These are phyloP conservation scores for Pythium oligandrum DNA, from an alignment of 352 stramenopile species.

Conservation along the genomic window DNA sequence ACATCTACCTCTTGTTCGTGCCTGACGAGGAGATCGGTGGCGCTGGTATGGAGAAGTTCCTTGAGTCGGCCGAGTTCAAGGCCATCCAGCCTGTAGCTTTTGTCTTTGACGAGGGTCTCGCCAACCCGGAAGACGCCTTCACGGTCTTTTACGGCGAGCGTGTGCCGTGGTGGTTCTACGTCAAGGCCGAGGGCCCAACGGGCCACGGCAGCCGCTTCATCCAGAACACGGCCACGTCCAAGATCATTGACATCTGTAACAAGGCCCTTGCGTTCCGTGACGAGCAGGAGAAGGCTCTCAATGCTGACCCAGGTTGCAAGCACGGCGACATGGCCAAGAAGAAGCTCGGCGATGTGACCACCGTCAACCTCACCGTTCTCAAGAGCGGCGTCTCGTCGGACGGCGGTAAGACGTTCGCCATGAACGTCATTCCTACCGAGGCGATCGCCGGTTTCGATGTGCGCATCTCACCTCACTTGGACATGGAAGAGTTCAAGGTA, in stretches of 20 bases:
- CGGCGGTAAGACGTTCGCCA: conserved; percentile 80
- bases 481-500: conserved; percentile 77
- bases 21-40: conserved; percentile 92
- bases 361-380: conserved; percentile 93
- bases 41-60: conserved; percentile 90
- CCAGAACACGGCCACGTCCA: conserved; percentile 90
- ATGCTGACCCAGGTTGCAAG: conserved; percentile 71
- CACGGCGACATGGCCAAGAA: conserved; percentile 90
- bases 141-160: conserved; percentile 97
- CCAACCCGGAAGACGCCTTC: conserved; percentile 84
- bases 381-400: conserved; percentile 85
- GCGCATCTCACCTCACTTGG: conserved; percentile 88
- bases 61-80: conserved; percentile 83
- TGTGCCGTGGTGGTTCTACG: conserved; percentile 89
- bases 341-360: conserved; percentile 94
- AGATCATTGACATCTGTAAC: conserved; percentile 88
- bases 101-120: conserved; percentile 94
- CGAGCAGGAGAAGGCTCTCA: conserved; percentile 85
- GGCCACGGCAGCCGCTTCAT: conserved; percentile 93
- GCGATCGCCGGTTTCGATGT: conserved; percentile 93
- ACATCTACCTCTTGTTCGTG: conserved; percentile 91
- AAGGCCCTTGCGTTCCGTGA: conserved; percentile 86
- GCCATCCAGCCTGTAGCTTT: conserved; percentile 79
- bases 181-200: conserved; percentile 69
- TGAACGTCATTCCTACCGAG: conserved; percentile 93